Base-by-base conservation (phyloP, 176 grass and related monocot species). In the Metroxylon sagu region DNA sequence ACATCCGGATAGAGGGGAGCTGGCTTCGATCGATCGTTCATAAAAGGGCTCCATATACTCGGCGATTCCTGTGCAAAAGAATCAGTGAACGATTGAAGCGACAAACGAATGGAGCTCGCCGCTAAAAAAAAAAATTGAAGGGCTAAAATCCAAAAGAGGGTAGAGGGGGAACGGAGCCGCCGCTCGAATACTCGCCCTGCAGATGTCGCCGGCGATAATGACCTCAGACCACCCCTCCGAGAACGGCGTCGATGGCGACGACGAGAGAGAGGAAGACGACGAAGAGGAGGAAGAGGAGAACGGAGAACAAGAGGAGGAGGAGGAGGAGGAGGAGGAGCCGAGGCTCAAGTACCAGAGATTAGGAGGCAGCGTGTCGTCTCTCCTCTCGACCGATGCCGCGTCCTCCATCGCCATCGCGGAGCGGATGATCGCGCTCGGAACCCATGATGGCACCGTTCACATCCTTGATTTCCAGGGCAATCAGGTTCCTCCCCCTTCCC, bases 391-490 rank as follows among this genome's bases (percentile, higher is more conserved):
- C 49, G 93, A 92, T 62, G 80, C 82, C 52, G 88, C 93, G 14
- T 69, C 93, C 5, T 71, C 88, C 28, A 83, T 98, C 62, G 84
- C 93, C 55, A 82, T 98, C 54, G 88, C 93, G 12, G 93, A 98
- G 51, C 87, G 93, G 29, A 91, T 88, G 84, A 86, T 98, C 52
- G 84, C 88, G 25, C 82, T 98, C 26, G 93, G 93, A 76, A 98
- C 88, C 50, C 84, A 85, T 72, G 78, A 83, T 66, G 93, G 93
- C 62, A 78, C 76, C 60, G 79, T 98, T 52, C 84, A 98, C 71
- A 92, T 98, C 84, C 93, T 98, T 55, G 93, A 98, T 76, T 92
- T 98, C 76, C 93, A 98, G 79, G 87, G 93, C 56, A 92, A 92
- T 71, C 82, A 98, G 93, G 93, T 98, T 0, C 5, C 39, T 15